A percentile compares a stretch with the other conserved stretches of the same genome.
These are phyloP conservation scores for Camellia sinensis DNA, from an alignment of 148 eudicot genomes.

Conservation along the genomic window DNA sequence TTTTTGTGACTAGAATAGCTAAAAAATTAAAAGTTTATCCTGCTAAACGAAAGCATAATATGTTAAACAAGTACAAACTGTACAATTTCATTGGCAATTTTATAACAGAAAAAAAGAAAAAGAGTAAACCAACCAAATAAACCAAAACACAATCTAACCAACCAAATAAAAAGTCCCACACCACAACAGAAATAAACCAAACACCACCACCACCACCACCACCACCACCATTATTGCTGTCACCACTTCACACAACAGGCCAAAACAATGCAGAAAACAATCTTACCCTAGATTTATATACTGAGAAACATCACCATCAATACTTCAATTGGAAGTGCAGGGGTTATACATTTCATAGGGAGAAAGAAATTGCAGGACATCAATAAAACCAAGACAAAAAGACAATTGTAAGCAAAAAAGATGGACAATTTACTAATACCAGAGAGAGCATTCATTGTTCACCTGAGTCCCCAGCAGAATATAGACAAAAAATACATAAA, in stretches of 20 bases:
- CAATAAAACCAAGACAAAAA: not conserved
- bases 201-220: not conserved
- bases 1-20: too few relatives aligned
- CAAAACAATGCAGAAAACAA: constrained; percentile 18
- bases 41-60: too few relatives aligned
- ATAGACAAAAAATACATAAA: not conserved
- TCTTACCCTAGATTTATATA: not conserved
- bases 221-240: not conserved
- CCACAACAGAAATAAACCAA: not conserved
- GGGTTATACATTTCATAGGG: not conserved
- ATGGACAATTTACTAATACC: not conserved
- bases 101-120: not conserved
- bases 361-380: not conserved
- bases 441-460: constrained; percentile 8
- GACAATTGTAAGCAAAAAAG: not conserved
- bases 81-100: too few relatives aligned
- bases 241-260: not conserved
- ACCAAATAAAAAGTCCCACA: not conserved
- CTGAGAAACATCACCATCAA: constrained; percentile 13
- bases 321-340: not conserved
- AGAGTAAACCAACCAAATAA: not conserved
- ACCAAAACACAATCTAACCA: not conserved
- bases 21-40: too few relatives aligned
- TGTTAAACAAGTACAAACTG: too few relatives aligned
- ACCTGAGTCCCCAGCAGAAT: not conserved